phyloP scores from a whole-genome alignment of 2,329 filamentous ascomycete genomes.

The Beauveria sp. region DNA sequence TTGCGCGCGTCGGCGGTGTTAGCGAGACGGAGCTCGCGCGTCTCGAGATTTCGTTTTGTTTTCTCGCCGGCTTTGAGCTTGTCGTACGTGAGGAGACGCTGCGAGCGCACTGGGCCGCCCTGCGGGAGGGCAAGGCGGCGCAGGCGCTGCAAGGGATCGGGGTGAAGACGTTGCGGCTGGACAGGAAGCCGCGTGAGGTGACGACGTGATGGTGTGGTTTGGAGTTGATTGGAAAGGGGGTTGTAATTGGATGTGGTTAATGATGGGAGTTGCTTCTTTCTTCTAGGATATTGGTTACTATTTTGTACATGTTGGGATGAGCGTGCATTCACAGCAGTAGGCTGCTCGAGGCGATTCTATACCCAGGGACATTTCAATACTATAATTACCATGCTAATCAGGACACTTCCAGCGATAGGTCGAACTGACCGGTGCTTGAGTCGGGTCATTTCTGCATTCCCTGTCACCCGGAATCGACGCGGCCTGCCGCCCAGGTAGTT shows the following conservation, averaged over 20 bases:
- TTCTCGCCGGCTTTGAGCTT: conserved; percentile 77
- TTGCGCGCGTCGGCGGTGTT: conserved; percentile 84
- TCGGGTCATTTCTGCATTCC: too few relatives aligned
- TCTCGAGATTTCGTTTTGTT: conserved; percentile 85
- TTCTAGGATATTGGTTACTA: not conserved
- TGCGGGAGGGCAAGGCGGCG: conserved; percentile 21
- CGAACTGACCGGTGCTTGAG: too few relatives aligned
- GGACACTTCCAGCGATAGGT: too few relatives aligned
- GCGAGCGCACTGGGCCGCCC: conserved; percentile 25
- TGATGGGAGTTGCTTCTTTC: not conserved
- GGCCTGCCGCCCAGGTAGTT: too few relatives aligned
- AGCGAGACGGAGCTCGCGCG: conserved; percentile 72
- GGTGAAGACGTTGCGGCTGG: conserved; percentile 9
- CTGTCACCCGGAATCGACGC: too few relatives aligned
- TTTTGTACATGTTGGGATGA: not conserved
- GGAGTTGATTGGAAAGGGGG: not conserved
- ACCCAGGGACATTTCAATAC: conserved; percentile 2
- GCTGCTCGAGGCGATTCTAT: conserved; percentile 2
- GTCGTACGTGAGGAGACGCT: conserved; percentile 38
- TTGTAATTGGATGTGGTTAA: not conserved
- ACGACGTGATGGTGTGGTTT: not conserved
- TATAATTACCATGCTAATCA: not conserved
- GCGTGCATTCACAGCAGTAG: conserved; percentile 3
- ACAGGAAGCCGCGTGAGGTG: conserved; percentile 7
- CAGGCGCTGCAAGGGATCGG: conserved; percentile 8